These are phyloP conservation scores for Eimeria sp. DNA, from an alignment of 169 alveolate genomes.

Conservation along the genomic window DNA sequence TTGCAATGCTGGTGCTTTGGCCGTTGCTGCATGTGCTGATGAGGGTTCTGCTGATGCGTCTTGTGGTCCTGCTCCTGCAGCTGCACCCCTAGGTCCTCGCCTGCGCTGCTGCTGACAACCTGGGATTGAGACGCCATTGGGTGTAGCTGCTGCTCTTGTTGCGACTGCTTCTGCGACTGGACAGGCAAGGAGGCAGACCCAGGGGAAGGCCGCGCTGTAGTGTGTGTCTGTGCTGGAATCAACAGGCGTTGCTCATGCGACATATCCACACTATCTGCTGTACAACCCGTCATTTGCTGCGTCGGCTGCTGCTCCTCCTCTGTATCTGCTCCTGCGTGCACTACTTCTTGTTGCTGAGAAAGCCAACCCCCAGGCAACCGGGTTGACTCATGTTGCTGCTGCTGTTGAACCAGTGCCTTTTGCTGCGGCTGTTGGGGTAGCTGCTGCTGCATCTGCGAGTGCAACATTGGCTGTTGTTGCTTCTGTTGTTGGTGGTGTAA, in stretches of 20 bases:
- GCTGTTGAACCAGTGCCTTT: neutral
- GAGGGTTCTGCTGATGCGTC: neutral
- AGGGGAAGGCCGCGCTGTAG: constrained; percentile 53
- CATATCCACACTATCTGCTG: constrained; percentile 26
- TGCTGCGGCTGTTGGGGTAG: neutral
- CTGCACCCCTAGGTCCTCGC: neutral
- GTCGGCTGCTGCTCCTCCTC: constrained; percentile 37
- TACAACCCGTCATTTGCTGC: constrained; percentile 7
- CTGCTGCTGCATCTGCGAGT: constrained; percentile 16
- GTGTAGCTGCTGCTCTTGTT: constrained; percentile 29
- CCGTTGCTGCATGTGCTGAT: constrained; percentile 33
- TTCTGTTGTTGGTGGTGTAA: neutral
- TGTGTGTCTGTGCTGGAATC: neutral
- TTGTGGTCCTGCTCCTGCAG: neutral
- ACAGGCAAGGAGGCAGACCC: neutral
- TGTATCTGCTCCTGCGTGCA: neutral
- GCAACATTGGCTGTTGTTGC: neutral
- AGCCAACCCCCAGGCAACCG: neutral
- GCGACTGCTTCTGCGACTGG: constrained; percentile 35
- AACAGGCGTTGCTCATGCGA: constrained; percentile 35
- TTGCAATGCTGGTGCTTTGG: neutral
- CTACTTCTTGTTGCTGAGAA: neutral
- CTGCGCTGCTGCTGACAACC: neutral
- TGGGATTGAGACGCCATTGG: neutral
- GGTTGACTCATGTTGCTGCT: neutral